Conservation (phyloP, 2,329 filamentous ascomycete genomes). For the Xylariaceae sp. region DNA sequence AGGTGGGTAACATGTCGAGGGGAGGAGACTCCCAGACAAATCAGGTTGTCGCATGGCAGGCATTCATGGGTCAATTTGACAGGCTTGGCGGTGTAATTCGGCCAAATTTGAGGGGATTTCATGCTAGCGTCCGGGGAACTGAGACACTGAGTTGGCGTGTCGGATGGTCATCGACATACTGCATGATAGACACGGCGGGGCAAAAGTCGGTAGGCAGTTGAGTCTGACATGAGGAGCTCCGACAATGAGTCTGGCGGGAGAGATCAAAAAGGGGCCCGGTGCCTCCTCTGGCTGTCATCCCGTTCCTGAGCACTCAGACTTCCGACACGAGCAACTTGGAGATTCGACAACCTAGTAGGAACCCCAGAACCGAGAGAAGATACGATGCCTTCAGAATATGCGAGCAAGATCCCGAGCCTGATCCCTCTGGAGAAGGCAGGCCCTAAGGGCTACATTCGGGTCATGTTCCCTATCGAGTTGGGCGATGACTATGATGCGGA, state of each 20-base stretch:
- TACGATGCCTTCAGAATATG: constrained; percentile 20
- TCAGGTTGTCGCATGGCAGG: too few relatives aligned
- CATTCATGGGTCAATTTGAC: too few relatives aligned
- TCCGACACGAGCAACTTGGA: background rate
- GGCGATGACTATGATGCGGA: constrained; percentile 30
- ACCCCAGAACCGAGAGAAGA: constrained; percentile 11
- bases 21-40: too few relatives aligned
- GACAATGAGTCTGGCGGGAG: background rate
- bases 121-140: too few relatives aligned
- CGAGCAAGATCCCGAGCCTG: constrained; percentile 21
- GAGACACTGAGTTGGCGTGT: background rate
- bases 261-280: background rate
- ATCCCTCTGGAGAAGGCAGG: constrained; percentile 33
- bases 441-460: constrained; percentile 33
- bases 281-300: background rate
- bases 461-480: constrained; percentile 34
- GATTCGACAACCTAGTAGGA: background rate
- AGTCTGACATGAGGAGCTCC: too few relatives aligned
- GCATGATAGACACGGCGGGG: background rate
- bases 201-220: background rate
- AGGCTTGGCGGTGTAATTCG: too few relatives aligned
- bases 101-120: too few relatives aligned
- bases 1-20: too few relatives aligned
- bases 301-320: background rate
- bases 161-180: background rate